Evolutionary conservation across 768 basidiomycete species (phyloP).

Genomic region (Hericium erinaceus): DNA sequence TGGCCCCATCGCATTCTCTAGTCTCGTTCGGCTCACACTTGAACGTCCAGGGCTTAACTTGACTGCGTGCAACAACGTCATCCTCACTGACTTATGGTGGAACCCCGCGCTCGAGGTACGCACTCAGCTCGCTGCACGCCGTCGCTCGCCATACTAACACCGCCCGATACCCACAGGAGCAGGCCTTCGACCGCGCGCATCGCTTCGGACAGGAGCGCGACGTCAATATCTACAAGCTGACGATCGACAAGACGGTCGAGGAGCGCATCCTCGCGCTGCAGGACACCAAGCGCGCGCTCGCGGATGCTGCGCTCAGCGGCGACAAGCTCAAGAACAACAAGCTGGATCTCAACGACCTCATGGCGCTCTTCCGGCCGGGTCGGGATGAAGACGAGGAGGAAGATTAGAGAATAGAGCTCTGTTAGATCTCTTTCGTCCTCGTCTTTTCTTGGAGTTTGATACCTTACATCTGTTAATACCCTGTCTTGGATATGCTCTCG

Average conservation of each 20-base stretch:
- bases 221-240: conserved; percentile 86
- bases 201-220: conserved; percentile 81
- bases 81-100: conserved; percentile 94
- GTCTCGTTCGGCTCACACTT: too few relatives aligned
- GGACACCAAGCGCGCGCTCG: conserved; percentile 79
- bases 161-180: conserved; percentile 41
- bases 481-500: too few relatives aligned
- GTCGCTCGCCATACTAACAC: not conserved
- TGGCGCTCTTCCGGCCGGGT: conserved; percentile 64
- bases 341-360: conserved; percentile 77
- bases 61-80: conserved; percentile 90
- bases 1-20: not conserved
- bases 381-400: conserved; percentile 50
- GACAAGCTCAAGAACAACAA: conserved; percentile 80
- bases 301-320: conserved; percentile 78
- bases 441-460: too few relatives aligned
- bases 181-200: conserved; percentile 90
- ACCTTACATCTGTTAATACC: too few relatives aligned
- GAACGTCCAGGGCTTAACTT: conserved; percentile 64
- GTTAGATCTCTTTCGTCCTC: too few relatives aligned
- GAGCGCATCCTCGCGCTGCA: conserved; percentile 88
- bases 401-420: not conserved
- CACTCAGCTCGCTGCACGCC: conserved; percentile 7
- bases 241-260: conserved; percentile 80
- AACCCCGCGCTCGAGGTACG: conserved; percentile 77